Evolutionary conservation across 768 basidiomycete species (phyloP), one percentile per base, ranked within the genome.

Genomic region (Boletellus ananas): DNA sequence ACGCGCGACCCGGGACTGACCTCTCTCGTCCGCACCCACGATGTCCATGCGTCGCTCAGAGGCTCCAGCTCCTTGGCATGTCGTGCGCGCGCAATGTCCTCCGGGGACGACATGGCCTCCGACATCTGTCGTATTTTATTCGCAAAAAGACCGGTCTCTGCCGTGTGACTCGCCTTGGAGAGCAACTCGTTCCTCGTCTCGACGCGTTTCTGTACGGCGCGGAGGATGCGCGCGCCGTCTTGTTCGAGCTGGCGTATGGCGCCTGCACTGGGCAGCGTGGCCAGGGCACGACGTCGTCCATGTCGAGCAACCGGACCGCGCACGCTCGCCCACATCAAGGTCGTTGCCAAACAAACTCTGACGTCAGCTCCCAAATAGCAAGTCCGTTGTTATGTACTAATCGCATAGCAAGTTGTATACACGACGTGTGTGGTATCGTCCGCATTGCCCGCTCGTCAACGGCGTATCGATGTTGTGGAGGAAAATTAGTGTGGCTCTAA

Each of bases 1-100:
- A 7, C 6, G 38, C 12, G 14, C 10, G 0, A 27, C 6, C 6
- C 4, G 3, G 14, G 8, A 68, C 77, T 47, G 54, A 89, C 91
- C 74, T 83, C 59, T 51, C 72, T 73, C 6, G 79, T 74, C n/a
- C 69, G 66, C 18, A 61, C 62, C 80, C 85, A 91, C 20, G 74
- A 64, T 25, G 79, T 68, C 90, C 90, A 94, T 10, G 84, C 85
- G 11, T 72, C 65, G 34, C 79, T 75, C 3, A 94, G 69, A 2
- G 81, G 75, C 56, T 90, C 85, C 12, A 84, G 65, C 49, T 90
- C 86, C 55, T 85, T 87, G 38, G 86, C 65, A 21, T 79, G 74
- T 54, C 82, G 83, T 1, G 85, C 75, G 10, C 74, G 70, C 10
- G 70, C 65, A 46, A 89, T 79, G 55, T 85, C 82, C 38, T 79